Evolutionary conservation across 805 yeast genomes (phyloP).

Genomic region (Ogataea henricii): DNA sequence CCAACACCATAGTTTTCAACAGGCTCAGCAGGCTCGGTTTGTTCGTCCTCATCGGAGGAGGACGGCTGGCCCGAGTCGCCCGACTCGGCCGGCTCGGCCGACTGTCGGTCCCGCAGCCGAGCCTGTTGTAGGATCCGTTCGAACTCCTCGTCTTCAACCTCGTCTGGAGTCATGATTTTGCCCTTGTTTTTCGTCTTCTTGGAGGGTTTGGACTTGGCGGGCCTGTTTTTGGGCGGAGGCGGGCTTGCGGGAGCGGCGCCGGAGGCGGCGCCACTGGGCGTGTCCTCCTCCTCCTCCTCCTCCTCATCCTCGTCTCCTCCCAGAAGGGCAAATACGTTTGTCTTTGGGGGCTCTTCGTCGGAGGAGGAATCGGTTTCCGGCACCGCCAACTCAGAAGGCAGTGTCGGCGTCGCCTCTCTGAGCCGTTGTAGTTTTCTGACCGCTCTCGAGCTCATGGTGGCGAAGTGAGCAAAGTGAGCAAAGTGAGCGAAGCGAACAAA

Average conservation of each 20-base stretch:
- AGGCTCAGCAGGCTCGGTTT: slow-evolving; percentile 37
- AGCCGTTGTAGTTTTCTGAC: slow-evolving; percentile 43
- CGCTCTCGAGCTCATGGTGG: slow-evolving; percentile 51
- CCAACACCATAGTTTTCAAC: slow-evolving; percentile 31
- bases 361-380: slow-evolving; percentile 2
- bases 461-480: no score
- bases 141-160: slow-evolving; percentile 57
- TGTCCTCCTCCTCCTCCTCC: slow-evolving; percentile 14
- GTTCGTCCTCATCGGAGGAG: slow-evolving; percentile 7
- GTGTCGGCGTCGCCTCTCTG: slow-evolving; percentile 24
- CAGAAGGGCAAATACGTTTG: slow-evolving; percentile 50
- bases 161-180: background rate
- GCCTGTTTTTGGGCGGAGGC: slow-evolving; percentile 19
- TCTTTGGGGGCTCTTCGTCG: slow-evolving; percentile 15
- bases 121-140: slow-evolving; percentile 54
- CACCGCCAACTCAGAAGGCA: no score
- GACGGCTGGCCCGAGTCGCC: no score
- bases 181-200: slow-evolving; percentile 19
- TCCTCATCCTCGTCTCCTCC: slow-evolving; percentile 35
- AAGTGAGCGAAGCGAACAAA: no score
- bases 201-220: background rate
- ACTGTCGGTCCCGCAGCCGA: slow-evolving; percentile 23
- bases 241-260: no score
- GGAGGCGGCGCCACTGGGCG: no score
- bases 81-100: slow-evolving; percentile 8